Percentiles rank a stretch among this genome's conserved stretches.
Conservation (phyloP, 2,329 filamentous ascomycete genomes). For the Orbilia javanica region DNA sequence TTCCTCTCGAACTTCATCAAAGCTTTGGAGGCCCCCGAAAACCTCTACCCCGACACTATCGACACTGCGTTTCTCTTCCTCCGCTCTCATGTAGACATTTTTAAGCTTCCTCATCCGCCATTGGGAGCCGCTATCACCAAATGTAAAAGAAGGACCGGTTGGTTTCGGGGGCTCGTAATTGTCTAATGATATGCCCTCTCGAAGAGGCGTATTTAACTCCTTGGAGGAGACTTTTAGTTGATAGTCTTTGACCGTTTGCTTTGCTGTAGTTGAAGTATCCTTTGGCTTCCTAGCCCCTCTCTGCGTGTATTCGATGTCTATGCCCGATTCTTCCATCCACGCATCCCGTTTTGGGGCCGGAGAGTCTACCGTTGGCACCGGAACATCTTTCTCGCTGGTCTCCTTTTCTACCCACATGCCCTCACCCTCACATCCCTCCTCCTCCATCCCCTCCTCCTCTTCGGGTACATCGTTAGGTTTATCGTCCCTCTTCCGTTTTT, state of each 20-base stretch:
- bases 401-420: slow-evolving; percentile 58
- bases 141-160: slow-evolving; percentile 80
- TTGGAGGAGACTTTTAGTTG: slow-evolving; percentile 80
- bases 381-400: slow-evolving; percentile 60
- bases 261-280: slow-evolving; percentile 67
- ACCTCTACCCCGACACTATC: slow-evolving; percentile 87
- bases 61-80: slow-evolving; percentile 77
- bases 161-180: slow-evolving; percentile 71
- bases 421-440: slow-evolving; percentile 24
- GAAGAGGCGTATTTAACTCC: slow-evolving; percentile 82
- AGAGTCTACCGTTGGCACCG: slow-evolving; percentile 63
- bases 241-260: slow-evolving; percentile 70
- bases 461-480: slow-evolving; percentile 60
- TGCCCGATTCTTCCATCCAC: slow-evolving; percentile 93
- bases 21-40: slow-evolving; percentile 83
- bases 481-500: slow-evolving; percentile 61
- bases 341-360: slow-evolving; percentile 76
- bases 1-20: slow-evolving; percentile 94
- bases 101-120: slow-evolving; percentile 98
- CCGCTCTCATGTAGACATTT: slow-evolving; percentile 82
- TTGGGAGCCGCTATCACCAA: slow-evolving; percentile 88
- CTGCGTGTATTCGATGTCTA: slow-evolving; percentile 84
- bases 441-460: slow-evolving; percentile 12
- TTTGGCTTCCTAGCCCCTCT: slow-evolving; percentile 70
- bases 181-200: slow-evolving; percentile 71